Base-by-base conservation (phyloP, 225 moss, liverwort and hornwort genomes). In the Pleurozium schreberi region DNA sequence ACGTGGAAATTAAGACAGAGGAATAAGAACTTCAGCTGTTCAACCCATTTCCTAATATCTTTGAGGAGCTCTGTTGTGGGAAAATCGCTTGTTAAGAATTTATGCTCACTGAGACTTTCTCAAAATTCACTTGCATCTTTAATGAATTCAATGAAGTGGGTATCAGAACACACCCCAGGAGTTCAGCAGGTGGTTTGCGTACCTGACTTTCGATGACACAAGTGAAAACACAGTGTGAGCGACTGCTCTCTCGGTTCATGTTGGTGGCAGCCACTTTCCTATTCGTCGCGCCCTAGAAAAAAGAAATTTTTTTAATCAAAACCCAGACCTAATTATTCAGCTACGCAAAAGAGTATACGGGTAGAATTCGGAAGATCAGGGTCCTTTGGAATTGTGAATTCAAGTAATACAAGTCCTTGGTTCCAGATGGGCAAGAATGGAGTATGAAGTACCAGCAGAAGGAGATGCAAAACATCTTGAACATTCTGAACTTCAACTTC, bases 231-330 rank as follows among this genome's bases (percentile, higher is more conserved):
- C 98, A 95, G 82, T 98, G 98, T 75, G 98, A 98, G 38, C 98
- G 96, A 92, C 97, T 98, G 93, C 98, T 98, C 95, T 97, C 98
- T 85, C 97, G 91, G 91, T 98, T 98, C 98, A 98, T 97, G 89
- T 96, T 97, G 22, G 98, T 98, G 85, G 97, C 94, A 71, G 97
- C 98, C 88, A 98, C 98, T 91, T 96, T 96, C 83, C 98, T 91
- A 79, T 96, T 98, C 18, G 98, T 93, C 34, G 98, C 94, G 47
- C 98, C 98, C 96, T 97, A 85, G 25, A 85, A 17, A 22, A 55
- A 23, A 50, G 11, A 38, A 11, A 33, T 19, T 43, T 25, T 17
- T 45, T 31, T 3, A 33, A 17, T 4, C 9, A 27, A 18, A 84
- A 83, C 49, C 23, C 52, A 38, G 38, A 65, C 42, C 53, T 52